phyloP scores from a whole-genome alignment of 1,139 yeast genomes.

The Fermentozyma sake region DNA sequence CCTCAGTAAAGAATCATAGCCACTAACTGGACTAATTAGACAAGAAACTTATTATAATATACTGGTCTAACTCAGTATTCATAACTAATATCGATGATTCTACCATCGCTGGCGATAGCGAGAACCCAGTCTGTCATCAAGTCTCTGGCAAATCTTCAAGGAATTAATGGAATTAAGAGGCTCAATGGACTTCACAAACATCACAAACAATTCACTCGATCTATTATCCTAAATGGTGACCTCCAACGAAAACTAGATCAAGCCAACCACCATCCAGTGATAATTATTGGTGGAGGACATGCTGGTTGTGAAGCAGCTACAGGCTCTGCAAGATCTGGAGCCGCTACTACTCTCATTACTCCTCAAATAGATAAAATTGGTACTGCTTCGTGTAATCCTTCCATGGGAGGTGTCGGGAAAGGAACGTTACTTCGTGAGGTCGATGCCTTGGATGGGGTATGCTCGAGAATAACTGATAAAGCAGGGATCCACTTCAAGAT shows the following conservation, averaged over 20 bases:
- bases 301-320: constrained; percentile 99
- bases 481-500: constrained; percentile 94
- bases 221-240: constrained; percentile 9
- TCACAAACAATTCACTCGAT: no score
- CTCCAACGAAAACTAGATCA: constrained; percentile 6
- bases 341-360: constrained; percentile 68
- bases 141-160: no score
- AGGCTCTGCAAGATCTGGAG: constrained; percentile 84
- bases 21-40: no score
- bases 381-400: constrained; percentile 95
- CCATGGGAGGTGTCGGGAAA: constrained; percentile 98
- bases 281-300: constrained; percentile 97
- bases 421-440: constrained; percentile 90
- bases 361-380: constrained; percentile 77
- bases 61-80: no score
- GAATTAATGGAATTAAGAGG: no score
- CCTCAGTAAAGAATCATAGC: no score
- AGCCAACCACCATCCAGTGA: constrained; percentile 47
- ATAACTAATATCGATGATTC: no score
- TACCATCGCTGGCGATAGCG: no score
- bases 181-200: no score
- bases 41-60: no score
- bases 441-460: constrained; percentile 94
- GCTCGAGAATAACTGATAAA: constrained; percentile 76
- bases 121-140: no score